These are phyloP conservation scores for Sporisorium sorghi DNA, from an alignment of 1,284 basidiomycete genomes.

Conservation along the genomic window DNA sequence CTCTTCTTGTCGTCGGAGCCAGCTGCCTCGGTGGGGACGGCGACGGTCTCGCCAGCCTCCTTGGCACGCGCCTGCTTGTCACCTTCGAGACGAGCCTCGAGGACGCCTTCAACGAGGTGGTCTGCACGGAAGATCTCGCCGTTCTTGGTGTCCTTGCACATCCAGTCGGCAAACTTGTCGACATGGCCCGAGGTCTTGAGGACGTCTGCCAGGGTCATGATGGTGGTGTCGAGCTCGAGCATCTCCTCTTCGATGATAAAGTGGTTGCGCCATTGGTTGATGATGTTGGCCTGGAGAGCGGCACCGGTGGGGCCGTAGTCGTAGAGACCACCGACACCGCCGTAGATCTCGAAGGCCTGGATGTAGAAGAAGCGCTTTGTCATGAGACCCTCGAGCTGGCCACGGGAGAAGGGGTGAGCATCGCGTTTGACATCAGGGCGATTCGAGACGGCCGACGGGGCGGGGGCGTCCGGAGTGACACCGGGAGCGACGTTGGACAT, in stretches of 20 bases:
- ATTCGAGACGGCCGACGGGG: constrained; percentile 47
- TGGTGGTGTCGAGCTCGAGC: constrained; percentile 97
- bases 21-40: constrained; percentile 29
- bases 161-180: constrained; percentile 98
- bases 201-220: constrained; percentile 94
- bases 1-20: constrained; percentile 74
- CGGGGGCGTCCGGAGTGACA: constrained; percentile 40
- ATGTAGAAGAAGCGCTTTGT: constrained; percentile 97
- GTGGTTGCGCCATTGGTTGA: constrained; percentile 95
- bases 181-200: constrained; percentile 99
- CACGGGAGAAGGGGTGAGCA: constrained; percentile 89
- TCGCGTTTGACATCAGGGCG: constrained; percentile 61
- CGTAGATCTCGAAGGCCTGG: constrained; percentile 98
- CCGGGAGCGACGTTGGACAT: constrained; percentile 43
- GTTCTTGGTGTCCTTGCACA: constrained; percentile 94
- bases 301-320: constrained; percentile 85
- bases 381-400: constrained; percentile 85
- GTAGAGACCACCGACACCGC: constrained; percentile 90
- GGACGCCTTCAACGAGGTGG: constrained; percentile 92
- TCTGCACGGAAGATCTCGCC: constrained; percentile 97
- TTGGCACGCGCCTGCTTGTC: constrained; percentile 87
- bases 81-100: constrained; percentile 88
- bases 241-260: constrained; percentile 99
- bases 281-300: constrained; percentile 94
- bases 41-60: constrained; percentile 46